Conservation (phyloP, 371 early-diverging fungal species). For the Mortierella sp. region DNA sequence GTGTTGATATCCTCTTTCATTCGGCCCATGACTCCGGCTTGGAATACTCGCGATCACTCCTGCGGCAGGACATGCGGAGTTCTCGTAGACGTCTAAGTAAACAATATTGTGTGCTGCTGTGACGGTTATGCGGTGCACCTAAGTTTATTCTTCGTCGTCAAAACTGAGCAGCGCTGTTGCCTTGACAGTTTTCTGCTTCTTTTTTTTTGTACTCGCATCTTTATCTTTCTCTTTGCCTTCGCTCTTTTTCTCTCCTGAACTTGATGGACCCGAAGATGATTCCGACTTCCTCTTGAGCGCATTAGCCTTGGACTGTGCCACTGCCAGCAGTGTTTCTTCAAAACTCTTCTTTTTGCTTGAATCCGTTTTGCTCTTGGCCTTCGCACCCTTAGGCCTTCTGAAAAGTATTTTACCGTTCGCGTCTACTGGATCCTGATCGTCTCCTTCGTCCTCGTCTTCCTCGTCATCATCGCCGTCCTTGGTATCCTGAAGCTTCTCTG, state of each 20-base stretch:
- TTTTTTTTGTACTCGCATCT: slow-evolving; percentile 26
- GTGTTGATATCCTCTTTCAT: too few species aligned
- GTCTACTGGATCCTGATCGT: slow-evolving; percentile 36
- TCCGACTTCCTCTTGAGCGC: slow-evolving; percentile 28
- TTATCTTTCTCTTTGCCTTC: background rate
- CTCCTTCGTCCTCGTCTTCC: slow-evolving; percentile 22
- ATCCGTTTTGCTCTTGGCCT: background rate
- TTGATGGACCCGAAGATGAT: background rate
- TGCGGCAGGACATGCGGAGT: too few species aligned
- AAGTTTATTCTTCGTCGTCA: slow-evolving; percentile 36
- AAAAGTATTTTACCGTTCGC: slow-evolving; percentile 50
- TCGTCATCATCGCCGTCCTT: slow-evolving; percentile 6
- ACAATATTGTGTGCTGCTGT: too few species aligned
- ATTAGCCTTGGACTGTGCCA: slow-evolving; percentile 19
- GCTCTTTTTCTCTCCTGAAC: slow-evolving; percentile 3
- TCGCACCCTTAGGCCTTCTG: slow-evolving; percentile 38
- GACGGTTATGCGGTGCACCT: too few species aligned
- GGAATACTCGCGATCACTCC: too few species aligned
- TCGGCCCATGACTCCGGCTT: too few species aligned
- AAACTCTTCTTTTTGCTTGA: slow-evolving; percentile 18
- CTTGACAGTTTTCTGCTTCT: slow-evolving; percentile 44
- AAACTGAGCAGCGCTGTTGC: slow-evolving; percentile 35
- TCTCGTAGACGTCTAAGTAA: too few species aligned
- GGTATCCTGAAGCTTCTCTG: slow-evolving; percentile 1
- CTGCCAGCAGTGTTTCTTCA: slow-evolving; percentile 29